Base-by-base conservation (phyloP, 805 yeast genomes). In the Schizosaccharomyces lindneri region DNA sequence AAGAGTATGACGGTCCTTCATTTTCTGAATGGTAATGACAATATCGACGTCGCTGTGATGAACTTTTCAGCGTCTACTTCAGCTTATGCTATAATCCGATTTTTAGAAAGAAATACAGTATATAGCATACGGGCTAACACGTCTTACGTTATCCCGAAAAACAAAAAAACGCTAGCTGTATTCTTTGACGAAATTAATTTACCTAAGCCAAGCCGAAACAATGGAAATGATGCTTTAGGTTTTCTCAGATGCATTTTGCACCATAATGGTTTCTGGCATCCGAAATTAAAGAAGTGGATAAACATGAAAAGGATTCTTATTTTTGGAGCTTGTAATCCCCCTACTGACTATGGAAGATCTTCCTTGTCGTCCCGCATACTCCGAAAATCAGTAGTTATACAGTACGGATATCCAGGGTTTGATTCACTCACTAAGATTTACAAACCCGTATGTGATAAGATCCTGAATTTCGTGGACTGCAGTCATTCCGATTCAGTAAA, bases 251-350 rank as follows among this genome's bases (percentile, higher is more conserved):
- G 86, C 66, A 67, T 90, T 67, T 73, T 86, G 5, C 90, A 84
- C 65, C 77, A 78, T 24, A 70, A 73, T 0, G 96, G 97, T 0
- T 90, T 87, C 68, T 87, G 95, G 93, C 75, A 80, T 60, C 70
- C 76, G 0, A 67, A 71, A 11, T 80, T 79, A 36, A 74, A 76
- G 59, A 75, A 75, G 31, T 90, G 96, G 95, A 80, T 89, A 1
- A 65, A 73, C 0, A 63, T 87, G 7, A 73, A 76, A 19, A 76
- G 81, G 59, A 75, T 90, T 32, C 94, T 85, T 67, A 76, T 90
- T 72, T 93, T 88, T n/a, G 97, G 94, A 7, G 97, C 97, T 0
- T 90, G 97, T 70, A 90, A 90, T 67, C 93, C 96, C 0, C 83
- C 95, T 0, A 76, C 82, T 0, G 94, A 85, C 70, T 79, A 81